Conservation (phyloP, 1,284 basidiomycete genomes). For the Ustilago loliicola region DNA sequence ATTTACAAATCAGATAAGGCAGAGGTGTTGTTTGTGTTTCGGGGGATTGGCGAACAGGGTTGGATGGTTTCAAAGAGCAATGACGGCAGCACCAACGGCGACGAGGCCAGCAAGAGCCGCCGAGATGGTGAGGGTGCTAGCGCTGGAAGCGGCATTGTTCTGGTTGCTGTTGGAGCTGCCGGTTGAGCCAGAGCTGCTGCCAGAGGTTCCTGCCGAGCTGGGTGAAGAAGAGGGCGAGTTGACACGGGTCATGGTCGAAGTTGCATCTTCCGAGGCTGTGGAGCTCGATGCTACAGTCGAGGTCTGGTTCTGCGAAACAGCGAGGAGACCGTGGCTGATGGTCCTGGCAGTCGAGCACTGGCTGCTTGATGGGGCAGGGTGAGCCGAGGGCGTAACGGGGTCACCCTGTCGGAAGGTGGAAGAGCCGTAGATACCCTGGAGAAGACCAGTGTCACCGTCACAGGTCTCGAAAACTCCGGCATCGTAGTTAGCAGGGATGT, state of each 20-base stretch:
- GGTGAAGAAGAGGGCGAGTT: constrained; percentile 4
- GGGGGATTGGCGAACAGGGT: not conserved
- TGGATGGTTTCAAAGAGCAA: constrained; percentile 22
- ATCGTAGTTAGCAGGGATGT: constrained; percentile 62
- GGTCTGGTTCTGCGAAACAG: constrained; percentile 10
- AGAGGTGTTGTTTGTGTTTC: not conserved
- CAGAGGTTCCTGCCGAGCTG: constrained; percentile 3
- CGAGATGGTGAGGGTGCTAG: constrained; percentile 22
- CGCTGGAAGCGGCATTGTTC: constrained; percentile 31
- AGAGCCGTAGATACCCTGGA: constrained; percentile 61
- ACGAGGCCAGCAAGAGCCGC: constrained; percentile 27
- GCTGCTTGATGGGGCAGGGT: constrained; percentile 43
- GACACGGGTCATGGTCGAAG: constrained; percentile 24
- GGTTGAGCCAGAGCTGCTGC: constrained; percentile 10
- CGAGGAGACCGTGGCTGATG: constrained; percentile 42
- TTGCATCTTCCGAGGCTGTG: not conserved
- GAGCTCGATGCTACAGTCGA: constrained; percentile 5
- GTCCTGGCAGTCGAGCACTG: constrained; percentile 34
- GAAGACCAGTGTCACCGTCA: constrained; percentile 55
- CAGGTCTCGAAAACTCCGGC: constrained; percentile 61
- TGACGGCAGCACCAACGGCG: constrained; percentile 29
- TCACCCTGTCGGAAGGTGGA: constrained; percentile 65
- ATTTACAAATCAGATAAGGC: not conserved
- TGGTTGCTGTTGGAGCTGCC: constrained; percentile 18
- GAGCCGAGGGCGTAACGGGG: constrained; percentile 38